Evolutionary conservation across 2,329 filamentous ascomycete genomes (phyloP).

Genomic region (Fusarium pseudograminearum): DNA sequence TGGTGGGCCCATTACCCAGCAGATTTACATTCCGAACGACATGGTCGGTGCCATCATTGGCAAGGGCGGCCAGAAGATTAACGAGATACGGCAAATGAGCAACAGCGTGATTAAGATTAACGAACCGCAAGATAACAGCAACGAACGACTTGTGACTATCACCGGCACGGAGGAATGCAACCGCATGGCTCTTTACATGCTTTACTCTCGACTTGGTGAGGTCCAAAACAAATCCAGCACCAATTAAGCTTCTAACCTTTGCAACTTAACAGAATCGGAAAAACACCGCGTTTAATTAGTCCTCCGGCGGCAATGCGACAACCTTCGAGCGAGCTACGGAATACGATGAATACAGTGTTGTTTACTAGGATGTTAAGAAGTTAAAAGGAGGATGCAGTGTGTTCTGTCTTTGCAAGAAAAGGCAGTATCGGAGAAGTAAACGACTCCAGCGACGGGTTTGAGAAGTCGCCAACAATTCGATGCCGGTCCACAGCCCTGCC

Average conservation of each 20-base stretch:
- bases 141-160: constrained; percentile 96
- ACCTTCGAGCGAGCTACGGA: constrained; percentile 25
- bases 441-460: constrained; percentile 4
- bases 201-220: constrained; percentile 95
- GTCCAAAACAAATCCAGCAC: constrained; percentile 48
- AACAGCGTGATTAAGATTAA: constrained; percentile 99
- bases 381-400: constrained; percentile 40
- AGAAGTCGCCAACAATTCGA: constrained; percentile 13
- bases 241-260: constrained; percentile 48
- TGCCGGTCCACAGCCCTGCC: constrained; percentile 1
- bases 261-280: constrained; percentile 56
- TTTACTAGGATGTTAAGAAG: constrained; percentile 22
- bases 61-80: constrained; percentile 98
- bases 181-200: constrained; percentile 99
- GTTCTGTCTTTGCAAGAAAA: constrained; percentile 24
- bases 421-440: constrained; percentile 4
- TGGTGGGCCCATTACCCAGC: constrained; percentile 83
- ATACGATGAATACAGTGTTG: constrained; percentile 21
- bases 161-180: constrained; percentile 98
- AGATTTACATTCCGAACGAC: constrained; percentile 99
- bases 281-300: constrained; percentile 57
- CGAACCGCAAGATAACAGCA: constrained; percentile 98
- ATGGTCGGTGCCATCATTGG: constrained; percentile 99
- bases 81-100: constrained; percentile 96
- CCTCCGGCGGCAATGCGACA: constrained; percentile 25